Evolutionary conservation across 441 rosid genomes (phyloP), one percentile per base, ranked within the genome.

Genomic region (Dalechampia spathulata): DNA sequence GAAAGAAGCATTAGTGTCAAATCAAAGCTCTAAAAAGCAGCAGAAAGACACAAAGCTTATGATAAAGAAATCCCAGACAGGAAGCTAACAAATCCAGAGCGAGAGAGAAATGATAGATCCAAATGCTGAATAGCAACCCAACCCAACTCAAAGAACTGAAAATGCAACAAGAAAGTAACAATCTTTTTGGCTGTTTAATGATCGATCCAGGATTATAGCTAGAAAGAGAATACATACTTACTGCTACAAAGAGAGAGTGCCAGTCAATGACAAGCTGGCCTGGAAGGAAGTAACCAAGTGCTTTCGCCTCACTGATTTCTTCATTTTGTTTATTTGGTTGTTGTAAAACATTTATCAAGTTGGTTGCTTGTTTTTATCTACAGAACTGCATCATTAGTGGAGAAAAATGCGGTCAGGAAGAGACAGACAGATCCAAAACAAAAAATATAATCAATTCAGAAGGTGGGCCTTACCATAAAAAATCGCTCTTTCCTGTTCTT

Each of bases 241-340:
- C 42, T 37, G 45, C n/a, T 14, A 52, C 39, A 38, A 56, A 36
- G 57, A 52, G 39, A 37, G 27, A 8, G 46, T 56, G 85, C 70
- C 80, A 72, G 72, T 53, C 44, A 56, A 69, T 44, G 58, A 64
- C 80, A 58, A 77, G 77, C 80, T 77, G 82, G 76, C 74, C 59
- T 60, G 37, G 38, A 48, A 55, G 39, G 65, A 72, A 65, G 58
- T 52, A 63, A 21, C 67, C 63, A 21, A 54, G 68, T 12, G 17
- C 46, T 66, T 69, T 67, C 72, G 25, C 52, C 36, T 66, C 70
- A 36, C 55, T 42, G 28, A 23, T 42, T 57, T 19, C 38, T 30
- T 19, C 42, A 23, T 38, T 68, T 1, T n/a, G n/a, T n/a, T n/a
- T n/a, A n/a, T n/a, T n/a, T n/a, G n/a, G n/a, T n/a, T n/a, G n/a